Conservation (phyloP, 441 rosid species). For the Lepidium campestre region DNA sequence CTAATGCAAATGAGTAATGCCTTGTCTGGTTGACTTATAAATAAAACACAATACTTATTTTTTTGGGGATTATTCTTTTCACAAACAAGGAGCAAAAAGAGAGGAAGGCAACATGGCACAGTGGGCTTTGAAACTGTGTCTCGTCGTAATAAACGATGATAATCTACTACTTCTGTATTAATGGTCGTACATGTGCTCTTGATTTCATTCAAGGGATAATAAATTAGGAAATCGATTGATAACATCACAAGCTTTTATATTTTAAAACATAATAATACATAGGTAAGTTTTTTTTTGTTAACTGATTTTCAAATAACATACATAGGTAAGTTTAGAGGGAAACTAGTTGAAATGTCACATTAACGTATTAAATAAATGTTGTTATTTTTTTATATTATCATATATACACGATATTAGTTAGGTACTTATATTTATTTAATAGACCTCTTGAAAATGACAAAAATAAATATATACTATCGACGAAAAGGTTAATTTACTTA, state of each 20-base stretch:
- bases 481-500: background rate
- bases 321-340: background rate
- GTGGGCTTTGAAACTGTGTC: background rate
- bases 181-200: conserved; percentile 1
- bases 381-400: background rate
- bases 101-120: background rate
- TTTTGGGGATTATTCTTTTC: no score
- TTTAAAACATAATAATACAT: no score
- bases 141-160: background rate
- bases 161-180: background rate
- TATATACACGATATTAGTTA: background rate
- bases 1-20: background rate
- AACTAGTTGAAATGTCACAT: background rate
- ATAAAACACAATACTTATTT: no score
- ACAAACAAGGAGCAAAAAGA: no score
- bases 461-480: background rate
- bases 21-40: background rate
- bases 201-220: background rate
- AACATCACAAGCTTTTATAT: background rate
- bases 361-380: background rate
- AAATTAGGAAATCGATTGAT: background rate
- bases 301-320: no score
- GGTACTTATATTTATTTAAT: background rate
- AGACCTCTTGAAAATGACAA: no score
- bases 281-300: no score